Evolutionary conservation across 1,284 basidiomycete genomes (phyloP), one percentile per base, ranked within the genome.

Genomic region (Microstroma glucosiphilum): DNA sequence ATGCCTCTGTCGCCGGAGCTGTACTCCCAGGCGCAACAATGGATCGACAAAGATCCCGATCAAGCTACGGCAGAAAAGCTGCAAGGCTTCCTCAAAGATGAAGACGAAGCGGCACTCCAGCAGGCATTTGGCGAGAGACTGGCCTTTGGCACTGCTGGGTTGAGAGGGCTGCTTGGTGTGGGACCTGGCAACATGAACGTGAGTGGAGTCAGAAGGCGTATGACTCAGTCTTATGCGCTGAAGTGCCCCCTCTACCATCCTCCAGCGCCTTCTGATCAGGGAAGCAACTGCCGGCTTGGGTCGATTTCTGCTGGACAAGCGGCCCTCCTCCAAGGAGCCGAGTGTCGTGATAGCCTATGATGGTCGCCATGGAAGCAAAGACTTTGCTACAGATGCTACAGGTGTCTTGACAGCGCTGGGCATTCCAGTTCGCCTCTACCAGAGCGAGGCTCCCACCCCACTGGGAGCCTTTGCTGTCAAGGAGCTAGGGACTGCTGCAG

Each of bases 311-410:
- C 49, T 69, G 6, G 63, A 68, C 51, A 61, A 59, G 49, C 63
- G 25, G 70, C 59, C 26, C 49, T 6, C 19, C 25, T 63, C 63
- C 6, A 62, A 62, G 46, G 17, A 57, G 21, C 59, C 70, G 25
- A 69, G 73, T n/a, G 73, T 75, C n/a, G 73, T 71, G 12, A 71
- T 75, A 51, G 73, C 71, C 17, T 75, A 73, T 51, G 73, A 75
- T 23, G 73, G 73, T 11, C 61, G 73, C 2, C 73, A 71, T 54
- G 71, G 71, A 42, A 69, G 66, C 60, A 69, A 65, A 23, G 62
- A 67, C 55, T 60, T 72, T 37, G 72, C 72, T 46, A 62, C 69
- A 26, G 53, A 66, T 17, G 71, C 73, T 19, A 69, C 73, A 3
- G 67, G 68, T 41, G 70, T 73, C 53, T 63, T 75, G 40, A 69